Evolutionary conservation across 441 rosid species (phyloP).

Genomic region (Rhodomyrtus psidioides): DNA sequence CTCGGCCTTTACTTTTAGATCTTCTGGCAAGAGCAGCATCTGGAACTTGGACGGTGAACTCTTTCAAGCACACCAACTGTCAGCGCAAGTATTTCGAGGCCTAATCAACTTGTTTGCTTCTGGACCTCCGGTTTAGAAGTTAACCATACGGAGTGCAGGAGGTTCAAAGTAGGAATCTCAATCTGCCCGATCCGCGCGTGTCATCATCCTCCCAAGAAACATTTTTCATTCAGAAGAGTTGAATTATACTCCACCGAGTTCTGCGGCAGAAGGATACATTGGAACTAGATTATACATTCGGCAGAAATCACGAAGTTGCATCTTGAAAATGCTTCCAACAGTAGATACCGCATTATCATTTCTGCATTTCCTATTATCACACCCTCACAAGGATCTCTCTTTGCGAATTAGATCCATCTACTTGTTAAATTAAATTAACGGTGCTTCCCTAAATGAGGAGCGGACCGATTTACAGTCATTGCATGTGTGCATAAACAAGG

Average conservation of each 20-base stretch:
- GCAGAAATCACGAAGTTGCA: neutral
- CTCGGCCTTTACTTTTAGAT: constrained; percentile 75
- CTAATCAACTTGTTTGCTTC: constrained; percentile 78
- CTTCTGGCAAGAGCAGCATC: constrained; percentile 64
- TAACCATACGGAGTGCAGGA: neutral
- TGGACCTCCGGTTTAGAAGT: constrained; percentile 67
- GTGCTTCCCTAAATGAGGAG: neutral
- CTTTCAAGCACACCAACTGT: constrained; percentile 73
- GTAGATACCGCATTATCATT: neutral
- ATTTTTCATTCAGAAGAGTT: neutral
- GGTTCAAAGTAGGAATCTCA: no score
- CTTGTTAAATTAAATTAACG: neutral
- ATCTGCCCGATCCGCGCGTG: neutral
- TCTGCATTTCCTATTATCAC: neutral
- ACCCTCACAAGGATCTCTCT: neutral
- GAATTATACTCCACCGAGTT: neutral
- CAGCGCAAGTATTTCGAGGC: constrained; percentile 89
- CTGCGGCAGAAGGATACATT: neutral
- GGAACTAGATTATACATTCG: neutral
- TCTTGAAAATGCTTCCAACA: neutral
- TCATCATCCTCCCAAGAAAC: neutral
- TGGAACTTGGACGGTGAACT: constrained; percentile 98
- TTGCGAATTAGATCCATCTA: neutral
- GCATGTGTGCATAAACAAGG: neutral
- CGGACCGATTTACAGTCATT: neutral